Evolutionary conservation across 441 rosid species (phyloP).

Genomic region (Syzygium malaccense): DNA sequence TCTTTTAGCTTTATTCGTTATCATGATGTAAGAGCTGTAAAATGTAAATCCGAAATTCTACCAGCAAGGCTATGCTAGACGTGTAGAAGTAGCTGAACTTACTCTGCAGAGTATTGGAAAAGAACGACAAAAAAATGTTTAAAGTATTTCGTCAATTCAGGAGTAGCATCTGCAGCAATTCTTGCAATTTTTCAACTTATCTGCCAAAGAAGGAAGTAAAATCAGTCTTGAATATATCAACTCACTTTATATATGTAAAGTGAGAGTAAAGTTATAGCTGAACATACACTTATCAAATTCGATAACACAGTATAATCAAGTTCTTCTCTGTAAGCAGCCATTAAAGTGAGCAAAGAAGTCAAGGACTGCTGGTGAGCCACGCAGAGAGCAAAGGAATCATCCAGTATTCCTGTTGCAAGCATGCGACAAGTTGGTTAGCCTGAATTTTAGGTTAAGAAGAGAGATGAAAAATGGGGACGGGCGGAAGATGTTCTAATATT

Average conservation of each 20-base stretch:
- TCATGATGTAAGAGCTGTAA: background rate
- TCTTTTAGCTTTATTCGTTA: background rate
- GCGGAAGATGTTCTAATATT: background rate
- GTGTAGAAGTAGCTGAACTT: slow-evolving; percentile 15
- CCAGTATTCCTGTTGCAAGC: slow-evolving; percentile 67
- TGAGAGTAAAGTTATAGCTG: background rate
- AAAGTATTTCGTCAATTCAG: slow-evolving; percentile 39
- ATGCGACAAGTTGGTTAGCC: slow-evolving; percentile 6
- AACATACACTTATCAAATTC: slow-evolving; percentile 69
- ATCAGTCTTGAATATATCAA: slow-evolving; percentile 1
- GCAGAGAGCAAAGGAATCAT: slow-evolving; percentile 83
- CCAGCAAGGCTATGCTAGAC: background rate
- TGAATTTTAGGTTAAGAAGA: background rate
- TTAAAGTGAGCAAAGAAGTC: slow-evolving; percentile 74
- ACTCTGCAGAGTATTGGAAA: slow-evolving; percentile 65
- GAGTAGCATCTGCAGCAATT: slow-evolving; percentile 71
- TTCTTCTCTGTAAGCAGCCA: slow-evolving; percentile 70
- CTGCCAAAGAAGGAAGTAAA: slow-evolving; percentile 29
- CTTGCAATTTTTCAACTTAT: slow-evolving; percentile 58
- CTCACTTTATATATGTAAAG: background rate
- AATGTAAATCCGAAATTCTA: background rate
- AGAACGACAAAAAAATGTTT: slow-evolving; percentile 54
- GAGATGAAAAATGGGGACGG: background rate
- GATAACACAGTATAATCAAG: slow-evolving; percentile 72
- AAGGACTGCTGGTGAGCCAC: slow-evolving; percentile 84